Evolutionary conservation across 129 eudicot genomes (phyloP).

Genomic region (Escallonia herrerae): DNA sequence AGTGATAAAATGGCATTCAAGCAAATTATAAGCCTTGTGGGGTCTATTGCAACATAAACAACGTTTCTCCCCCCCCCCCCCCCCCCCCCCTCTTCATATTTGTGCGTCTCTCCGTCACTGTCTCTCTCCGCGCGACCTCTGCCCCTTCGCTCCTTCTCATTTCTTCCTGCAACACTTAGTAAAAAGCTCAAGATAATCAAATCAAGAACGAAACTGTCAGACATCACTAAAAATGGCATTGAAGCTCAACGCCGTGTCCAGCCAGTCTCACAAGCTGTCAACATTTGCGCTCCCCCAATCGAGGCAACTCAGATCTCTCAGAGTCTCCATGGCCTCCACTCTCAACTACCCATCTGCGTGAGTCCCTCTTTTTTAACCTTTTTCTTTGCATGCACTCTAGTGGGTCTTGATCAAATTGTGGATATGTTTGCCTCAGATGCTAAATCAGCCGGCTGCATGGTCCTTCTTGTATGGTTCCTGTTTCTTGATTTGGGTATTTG

Average conservation of each 20-base stretch:
- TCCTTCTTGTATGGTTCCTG: no score
- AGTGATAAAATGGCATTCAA: no score
- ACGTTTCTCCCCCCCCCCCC: background rate
- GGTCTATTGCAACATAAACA: no score
- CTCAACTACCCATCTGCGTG: conserved; percentile 17
- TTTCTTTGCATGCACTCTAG: background rate
- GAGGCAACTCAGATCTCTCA: conserved; percentile 8
- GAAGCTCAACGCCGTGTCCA: background rate
- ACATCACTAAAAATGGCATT: conserved; percentile 9
- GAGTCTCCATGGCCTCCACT: conserved; percentile 22
- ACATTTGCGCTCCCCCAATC: background rate
- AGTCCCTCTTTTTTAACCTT: background rate
- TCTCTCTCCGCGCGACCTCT: no score
- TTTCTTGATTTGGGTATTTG: no score
- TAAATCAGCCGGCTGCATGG: no score
- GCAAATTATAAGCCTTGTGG: no score
- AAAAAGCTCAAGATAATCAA: background rate
- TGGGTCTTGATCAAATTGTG: no score
- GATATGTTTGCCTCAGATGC: no score
- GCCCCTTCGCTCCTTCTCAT: background rate
- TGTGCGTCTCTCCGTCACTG: conserved; percentile 1
- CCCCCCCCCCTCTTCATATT: no score
- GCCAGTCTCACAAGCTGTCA: conserved; percentile 8
- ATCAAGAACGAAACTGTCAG: no score
- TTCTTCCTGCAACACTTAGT: background rate